Evolutionary conservation across 495 filamentous ascomycete genomes (phyloP).

Genomic region (Lophiostoma macrostomum): DNA sequence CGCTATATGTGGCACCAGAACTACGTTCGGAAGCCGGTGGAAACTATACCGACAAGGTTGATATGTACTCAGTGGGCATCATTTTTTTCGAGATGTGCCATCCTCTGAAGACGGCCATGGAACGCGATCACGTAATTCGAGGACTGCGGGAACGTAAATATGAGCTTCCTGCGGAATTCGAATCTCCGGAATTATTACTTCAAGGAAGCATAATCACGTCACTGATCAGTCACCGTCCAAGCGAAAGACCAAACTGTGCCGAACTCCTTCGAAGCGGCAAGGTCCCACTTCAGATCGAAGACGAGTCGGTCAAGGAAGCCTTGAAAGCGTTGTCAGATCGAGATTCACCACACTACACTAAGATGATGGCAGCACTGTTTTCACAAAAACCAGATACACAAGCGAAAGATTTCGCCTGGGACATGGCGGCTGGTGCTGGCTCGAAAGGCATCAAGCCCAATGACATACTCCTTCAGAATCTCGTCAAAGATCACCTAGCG

Average conservation of each 20-base stretch:
- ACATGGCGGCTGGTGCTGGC: conserved; percentile 53
- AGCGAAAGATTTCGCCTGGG: conserved; percentile 85
- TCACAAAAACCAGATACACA: conserved; percentile 63
- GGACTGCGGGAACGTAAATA: conserved; percentile 66
- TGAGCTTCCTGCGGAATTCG: conserved; percentile 69
- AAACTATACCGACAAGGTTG: conserved; percentile 88
- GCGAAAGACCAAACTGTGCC: conserved; percentile 74
- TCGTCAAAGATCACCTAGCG: conserved; percentile 71
- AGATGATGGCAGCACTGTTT: conserved; percentile 82
- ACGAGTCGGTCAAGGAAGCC: conserved; percentile 79
- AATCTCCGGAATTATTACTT: conserved; percentile 66
- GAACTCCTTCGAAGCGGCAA: conserved; percentile 86
- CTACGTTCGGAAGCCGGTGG: conserved; percentile 67
- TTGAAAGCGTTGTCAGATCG: conserved; percentile 77
- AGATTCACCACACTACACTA: conserved; percentile 81
- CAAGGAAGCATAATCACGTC: conserved; percentile 75
- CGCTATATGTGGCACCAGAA: conserved; percentile 92
- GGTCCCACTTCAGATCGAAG: conserved; percentile 85
- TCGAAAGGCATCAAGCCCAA: conserved; percentile 53
- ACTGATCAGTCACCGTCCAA: conserved; percentile 75
- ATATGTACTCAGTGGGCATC: conserved; percentile 97
- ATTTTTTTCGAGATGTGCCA: conserved; percentile 99
- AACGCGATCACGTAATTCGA: conserved; percentile 73
- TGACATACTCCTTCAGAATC: conserved; percentile 66
- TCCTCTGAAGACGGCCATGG: conserved; percentile 77